phyloP scores from a whole-genome alignment of 768 basidiomycete species.

The Hericium alpestre region DNA sequence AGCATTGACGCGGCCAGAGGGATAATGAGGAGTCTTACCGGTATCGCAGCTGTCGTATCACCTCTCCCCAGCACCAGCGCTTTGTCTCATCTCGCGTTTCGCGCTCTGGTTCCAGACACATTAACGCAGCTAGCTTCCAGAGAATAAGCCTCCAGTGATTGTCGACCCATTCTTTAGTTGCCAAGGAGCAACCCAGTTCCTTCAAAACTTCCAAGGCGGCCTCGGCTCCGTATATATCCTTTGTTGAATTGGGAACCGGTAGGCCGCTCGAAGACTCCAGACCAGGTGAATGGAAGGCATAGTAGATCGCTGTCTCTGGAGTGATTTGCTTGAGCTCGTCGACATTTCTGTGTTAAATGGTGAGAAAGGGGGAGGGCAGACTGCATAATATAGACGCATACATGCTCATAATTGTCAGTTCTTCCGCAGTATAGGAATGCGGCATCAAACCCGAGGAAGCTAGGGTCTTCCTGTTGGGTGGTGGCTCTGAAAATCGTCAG shows the following conservation, averaged over 20 bases:
- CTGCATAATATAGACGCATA: slow-evolving; percentile 14
- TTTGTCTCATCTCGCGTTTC: slow-evolving; percentile 34
- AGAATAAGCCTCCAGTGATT: slow-evolving; percentile 88
- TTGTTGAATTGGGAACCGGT: slow-evolving; percentile 4
- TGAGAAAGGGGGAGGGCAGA: background rate
- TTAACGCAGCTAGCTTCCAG: slow-evolving; percentile 91
- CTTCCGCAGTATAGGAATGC: slow-evolving; percentile 30
- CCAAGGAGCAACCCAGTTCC: slow-evolving; percentile 51
- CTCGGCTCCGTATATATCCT: slow-evolving; percentile 32
- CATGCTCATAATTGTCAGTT: slow-evolving; percentile 44
- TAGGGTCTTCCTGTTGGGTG: slow-evolving; percentile 31
- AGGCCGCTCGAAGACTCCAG: background rate
- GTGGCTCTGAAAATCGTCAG: background rate
- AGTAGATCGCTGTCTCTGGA: slow-evolving; percentile 5
- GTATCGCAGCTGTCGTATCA: slow-evolving; percentile 75
- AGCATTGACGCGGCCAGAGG: background rate
- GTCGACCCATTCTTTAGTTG: slow-evolving; percentile 72
- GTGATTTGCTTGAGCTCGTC: slow-evolving; percentile 5
- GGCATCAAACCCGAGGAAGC: slow-evolving; percentile 41
- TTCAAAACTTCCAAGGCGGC: slow-evolving; percentile 48
- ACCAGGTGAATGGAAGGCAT: background rate
- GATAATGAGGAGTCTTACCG: slow-evolving; percentile 38
- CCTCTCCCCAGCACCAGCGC: slow-evolving; percentile 78
- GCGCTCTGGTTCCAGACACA: slow-evolving; percentile 55
- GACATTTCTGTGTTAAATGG: slow-evolving; percentile 3